Conservation (phyloP, 345 rosid species). For the Eutrema japonicum region DNA sequence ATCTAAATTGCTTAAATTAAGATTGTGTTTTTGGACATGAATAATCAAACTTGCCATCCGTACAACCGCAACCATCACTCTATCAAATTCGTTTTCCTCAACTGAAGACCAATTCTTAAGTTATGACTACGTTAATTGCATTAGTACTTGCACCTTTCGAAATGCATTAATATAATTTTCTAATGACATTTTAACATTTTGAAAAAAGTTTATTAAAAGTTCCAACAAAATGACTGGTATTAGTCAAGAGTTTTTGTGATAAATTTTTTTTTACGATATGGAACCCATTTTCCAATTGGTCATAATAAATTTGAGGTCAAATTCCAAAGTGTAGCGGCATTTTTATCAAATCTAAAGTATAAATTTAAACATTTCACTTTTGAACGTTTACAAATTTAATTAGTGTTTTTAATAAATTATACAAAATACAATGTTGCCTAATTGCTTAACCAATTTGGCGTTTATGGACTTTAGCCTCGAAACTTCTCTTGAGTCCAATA, state of each 20-base stretch:
- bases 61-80: too few species aligned
- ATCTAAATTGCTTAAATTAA: too few species aligned
- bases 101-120: too few species aligned
- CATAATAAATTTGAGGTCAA: constrained; percentile 29
- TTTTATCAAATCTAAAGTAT: constrained; percentile 5
- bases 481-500: background rate
- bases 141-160: background rate
- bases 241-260: constrained; percentile 20
- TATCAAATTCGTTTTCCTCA: too few species aligned
- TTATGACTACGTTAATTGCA: too few species aligned
- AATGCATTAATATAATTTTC: background rate
- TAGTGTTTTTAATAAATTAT: background rate
- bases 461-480: constrained; percentile 31
- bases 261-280: background rate
- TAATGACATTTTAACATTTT: background rate
- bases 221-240: background rate
- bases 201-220: background rate
- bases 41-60: too few species aligned
- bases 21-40: too few species aligned
- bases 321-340: constrained; percentile 28
- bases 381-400: background rate
- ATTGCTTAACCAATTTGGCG: constrained; percentile 32
- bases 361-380: constrained; percentile 18
- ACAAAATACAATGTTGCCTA: background rate
- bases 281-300: background rate